Conservation (phyloP, 345 rosid genomes). For the Turritis glabra region DNA sequence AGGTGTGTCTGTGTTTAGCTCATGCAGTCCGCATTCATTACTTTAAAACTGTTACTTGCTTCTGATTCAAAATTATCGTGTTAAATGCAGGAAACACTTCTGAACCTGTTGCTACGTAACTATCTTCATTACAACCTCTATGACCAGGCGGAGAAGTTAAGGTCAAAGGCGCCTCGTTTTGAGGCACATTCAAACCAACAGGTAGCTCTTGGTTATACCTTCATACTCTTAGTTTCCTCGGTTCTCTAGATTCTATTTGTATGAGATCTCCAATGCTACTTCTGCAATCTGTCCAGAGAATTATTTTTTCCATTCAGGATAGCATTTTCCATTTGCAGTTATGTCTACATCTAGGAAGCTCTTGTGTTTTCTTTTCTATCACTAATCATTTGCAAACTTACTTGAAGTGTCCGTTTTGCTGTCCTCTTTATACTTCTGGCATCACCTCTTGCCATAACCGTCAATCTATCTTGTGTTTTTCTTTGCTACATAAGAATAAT, state of each 20-base stretch:
- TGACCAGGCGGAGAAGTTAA: constrained; percentile 92
- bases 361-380: not conserved
- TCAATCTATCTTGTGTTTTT: not conserved
- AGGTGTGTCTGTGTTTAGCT: constrained; percentile 49
- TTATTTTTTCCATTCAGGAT: not conserved
- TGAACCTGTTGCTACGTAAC: constrained; percentile 77
- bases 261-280: not conserved
- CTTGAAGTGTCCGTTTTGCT: not conserved
- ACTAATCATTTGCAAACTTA: not conserved
- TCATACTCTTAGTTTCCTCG: not conserved
- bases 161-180: constrained; percentile 92
- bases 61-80: not conserved
- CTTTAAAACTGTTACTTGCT: constrained; percentile 26
- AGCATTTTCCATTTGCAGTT: not conserved
- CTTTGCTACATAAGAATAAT: not conserved
- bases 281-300: constrained; percentile 6
- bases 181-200: constrained; percentile 97
- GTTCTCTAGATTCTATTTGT: constrained; percentile 13
- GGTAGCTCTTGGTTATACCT: constrained; percentile 38
- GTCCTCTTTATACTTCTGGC: not conserved
- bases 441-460: not conserved
- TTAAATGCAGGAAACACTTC: constrained; percentile 80
- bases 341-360: not conserved
- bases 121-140: constrained; percentile 84
- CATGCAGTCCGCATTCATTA: not conserved